Percentiles rank a stretch among this genome's conserved stretches.
Evolutionary conservation across 345 rosid genomes (phyloP).

Genomic region (Corymbia maculata): DNA sequence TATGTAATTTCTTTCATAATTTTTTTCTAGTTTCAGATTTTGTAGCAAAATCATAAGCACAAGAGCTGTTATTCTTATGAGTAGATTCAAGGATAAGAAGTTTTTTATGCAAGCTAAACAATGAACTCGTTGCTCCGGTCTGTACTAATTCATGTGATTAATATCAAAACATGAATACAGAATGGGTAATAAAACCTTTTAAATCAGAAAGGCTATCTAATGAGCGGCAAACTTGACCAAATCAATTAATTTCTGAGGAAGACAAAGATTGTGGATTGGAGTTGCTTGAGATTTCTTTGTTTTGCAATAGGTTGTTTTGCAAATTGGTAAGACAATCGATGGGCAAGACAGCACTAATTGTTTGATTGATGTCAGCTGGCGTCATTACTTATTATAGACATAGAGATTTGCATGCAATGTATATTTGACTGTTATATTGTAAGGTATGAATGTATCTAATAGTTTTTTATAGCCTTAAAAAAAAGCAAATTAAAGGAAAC

Average conservation of each 20-base stretch:
- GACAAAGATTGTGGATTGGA: background rate
- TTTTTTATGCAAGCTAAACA: background rate
- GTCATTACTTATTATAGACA: background rate
- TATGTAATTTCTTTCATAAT: background rate
- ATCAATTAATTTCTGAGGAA: background rate
- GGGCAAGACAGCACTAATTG: background rate
- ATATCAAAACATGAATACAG: background rate
- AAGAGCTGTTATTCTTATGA: no score
- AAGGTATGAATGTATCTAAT: background rate
- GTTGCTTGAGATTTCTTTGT: background rate
- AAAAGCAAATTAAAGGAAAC: background rate
- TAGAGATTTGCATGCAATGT: background rate
- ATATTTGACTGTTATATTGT: background rate
- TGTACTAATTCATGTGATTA: background rate
- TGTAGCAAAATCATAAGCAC: background rate
- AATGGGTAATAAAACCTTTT: background rate
- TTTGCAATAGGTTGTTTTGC: no score
- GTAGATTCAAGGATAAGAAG: no score
- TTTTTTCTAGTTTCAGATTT: background rate
- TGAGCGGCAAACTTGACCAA: background rate
- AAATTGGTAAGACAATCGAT: accelerated
- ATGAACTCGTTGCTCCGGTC: background rate
- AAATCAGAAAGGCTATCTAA: background rate
- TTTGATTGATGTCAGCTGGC: background rate
- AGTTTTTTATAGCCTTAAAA: no score